These are phyloP conservation scores for Chrysoporthe austroafricana DNA, from an alignment of 2,329 filamentous ascomycete genomes.

Conservation along the genomic window DNA sequence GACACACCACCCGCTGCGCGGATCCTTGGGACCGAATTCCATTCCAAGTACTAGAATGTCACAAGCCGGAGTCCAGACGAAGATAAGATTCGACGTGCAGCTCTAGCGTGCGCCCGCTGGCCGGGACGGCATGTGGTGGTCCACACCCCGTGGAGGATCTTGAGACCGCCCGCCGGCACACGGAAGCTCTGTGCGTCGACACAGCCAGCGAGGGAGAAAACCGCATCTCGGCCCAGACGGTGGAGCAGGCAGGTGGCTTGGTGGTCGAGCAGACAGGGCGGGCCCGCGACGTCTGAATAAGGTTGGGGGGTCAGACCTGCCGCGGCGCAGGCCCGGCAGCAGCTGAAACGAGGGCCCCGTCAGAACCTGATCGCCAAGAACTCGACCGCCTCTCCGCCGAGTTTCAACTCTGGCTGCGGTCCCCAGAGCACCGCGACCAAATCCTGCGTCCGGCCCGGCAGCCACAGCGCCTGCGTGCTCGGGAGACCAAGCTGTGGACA, in stretches of 20 bases:
- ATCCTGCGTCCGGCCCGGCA: constrained; percentile 16
- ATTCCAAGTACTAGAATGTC: too few relatives aligned
- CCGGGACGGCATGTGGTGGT: too few relatives aligned
- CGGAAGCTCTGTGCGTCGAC: too few relatives aligned
- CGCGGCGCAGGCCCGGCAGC: constrained; percentile 3
- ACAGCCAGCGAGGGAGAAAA: not conserved
- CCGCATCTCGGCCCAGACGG: not conserved
- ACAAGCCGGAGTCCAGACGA: too few relatives aligned
- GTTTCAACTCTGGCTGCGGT: constrained; percentile 10
- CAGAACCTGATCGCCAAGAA: constrained; percentile 15
- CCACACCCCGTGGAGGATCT: too few relatives aligned
- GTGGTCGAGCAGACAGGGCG: not conserved
- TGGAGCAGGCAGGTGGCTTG: not conserved
- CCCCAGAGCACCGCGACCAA: not conserved
- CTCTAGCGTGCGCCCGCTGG: too few relatives aligned
- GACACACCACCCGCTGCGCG: constrained; percentile 8
- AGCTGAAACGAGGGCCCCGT: constrained; percentile 21
- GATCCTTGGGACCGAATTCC: not conserved
- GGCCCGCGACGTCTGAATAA: constrained; percentile 21
- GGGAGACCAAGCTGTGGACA: not conserved
- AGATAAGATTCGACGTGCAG: too few relatives aligned
- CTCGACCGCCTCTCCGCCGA: constrained; percentile 11
- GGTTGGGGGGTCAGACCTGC: not conserved
- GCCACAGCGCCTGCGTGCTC: not conserved
- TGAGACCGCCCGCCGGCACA: too few relatives aligned